Conservation (phyloP, 164 flowering plant genomes). For the Paratinospora sagittata region DNA sequence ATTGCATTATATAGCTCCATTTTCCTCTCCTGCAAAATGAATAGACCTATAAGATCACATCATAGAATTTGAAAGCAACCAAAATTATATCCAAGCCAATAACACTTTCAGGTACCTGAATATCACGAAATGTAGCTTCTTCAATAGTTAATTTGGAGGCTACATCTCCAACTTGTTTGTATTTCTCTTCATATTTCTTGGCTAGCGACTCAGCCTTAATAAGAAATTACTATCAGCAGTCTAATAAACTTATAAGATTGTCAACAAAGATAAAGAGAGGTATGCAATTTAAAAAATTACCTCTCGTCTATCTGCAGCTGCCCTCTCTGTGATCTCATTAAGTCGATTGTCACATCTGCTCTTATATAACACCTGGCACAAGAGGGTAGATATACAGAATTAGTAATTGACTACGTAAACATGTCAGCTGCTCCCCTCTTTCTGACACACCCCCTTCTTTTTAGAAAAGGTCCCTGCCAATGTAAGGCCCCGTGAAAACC, state of each 20-base stretch:
- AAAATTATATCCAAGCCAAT: not conserved
- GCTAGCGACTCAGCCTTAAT: slow-evolving; percentile 64
- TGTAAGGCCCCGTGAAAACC: too few relatives aligned
- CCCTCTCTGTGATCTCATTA: too few relatives aligned
- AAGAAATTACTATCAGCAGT: slow-evolving; percentile 5
- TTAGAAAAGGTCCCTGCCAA: not conserved
- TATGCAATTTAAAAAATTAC: slow-evolving; percentile 32
- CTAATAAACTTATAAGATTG: not conserved
- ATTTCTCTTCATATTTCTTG: too few relatives aligned
- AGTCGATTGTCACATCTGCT: too few relatives aligned
- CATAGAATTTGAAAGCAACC: not conserved
- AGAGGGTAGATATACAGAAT: not conserved
- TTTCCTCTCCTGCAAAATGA: slow-evolving; percentile 52
- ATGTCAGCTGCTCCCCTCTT: not conserved
- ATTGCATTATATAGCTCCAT: too few relatives aligned
- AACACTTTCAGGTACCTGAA: too few relatives aligned
- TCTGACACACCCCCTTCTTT: too few relatives aligned
- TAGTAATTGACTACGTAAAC: not conserved
- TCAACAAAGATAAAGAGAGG: not conserved
- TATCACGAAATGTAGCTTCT: too few relatives aligned
- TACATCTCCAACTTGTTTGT: too few relatives aligned
- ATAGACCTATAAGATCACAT: not conserved
- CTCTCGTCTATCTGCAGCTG: too few relatives aligned
- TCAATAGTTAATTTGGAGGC: too few relatives aligned
- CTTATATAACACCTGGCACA: too few relatives aligned